Evolutionary conservation across 2,329 filamentous ascomycete species (phyloP), one percentile per base, ranked within the genome.

Genomic region (Bipolaris oryzae): DNA sequence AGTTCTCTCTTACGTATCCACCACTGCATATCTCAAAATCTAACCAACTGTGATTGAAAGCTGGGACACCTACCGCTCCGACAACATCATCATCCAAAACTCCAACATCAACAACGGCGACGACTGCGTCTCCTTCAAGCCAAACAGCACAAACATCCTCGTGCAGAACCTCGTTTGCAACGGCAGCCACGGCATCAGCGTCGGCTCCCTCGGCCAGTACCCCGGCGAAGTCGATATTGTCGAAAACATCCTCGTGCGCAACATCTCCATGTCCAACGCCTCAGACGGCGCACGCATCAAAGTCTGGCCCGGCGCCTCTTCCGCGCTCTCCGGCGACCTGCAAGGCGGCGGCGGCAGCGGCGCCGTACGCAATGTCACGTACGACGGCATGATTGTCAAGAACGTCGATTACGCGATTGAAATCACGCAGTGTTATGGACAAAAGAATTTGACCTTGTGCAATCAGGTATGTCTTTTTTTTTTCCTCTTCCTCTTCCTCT

Each of bases 81-180:
- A 80, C 21, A 82, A 84, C 47, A 80, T 90, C 34, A 83, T 87
- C 0, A 89, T 90, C 34, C 87, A 90, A 66, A 85, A 90, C 69
- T 89, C 85, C 0, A 74, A 83, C 23, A 83, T 87, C 61, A 80
- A 84, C 71, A 89, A 89, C 63, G 85, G 85, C 34, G 87, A 90
- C 69, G 86, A 91, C 70, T 91, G 89, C 58, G 86, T 91, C 11
- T 87, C 87, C 0, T 90, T 91, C 81, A 91, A 91, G 74, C 88
- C 88, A 16, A 91, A 90, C 72, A 87, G 83, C 64, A 90, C 87
- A 41, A 82, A 89, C 61, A 84, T 90, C 7, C 73, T 90, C 3
- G 83, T 90, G 5, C 87, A 90, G 70, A 86, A 87, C 59, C 76
- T 91, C 3, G 76, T 79, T 57, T 91, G 88, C 75, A 88, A 87